Conservation (phyloP, 768 basidiomycete species). For the Arthromyces matolae region DNA sequence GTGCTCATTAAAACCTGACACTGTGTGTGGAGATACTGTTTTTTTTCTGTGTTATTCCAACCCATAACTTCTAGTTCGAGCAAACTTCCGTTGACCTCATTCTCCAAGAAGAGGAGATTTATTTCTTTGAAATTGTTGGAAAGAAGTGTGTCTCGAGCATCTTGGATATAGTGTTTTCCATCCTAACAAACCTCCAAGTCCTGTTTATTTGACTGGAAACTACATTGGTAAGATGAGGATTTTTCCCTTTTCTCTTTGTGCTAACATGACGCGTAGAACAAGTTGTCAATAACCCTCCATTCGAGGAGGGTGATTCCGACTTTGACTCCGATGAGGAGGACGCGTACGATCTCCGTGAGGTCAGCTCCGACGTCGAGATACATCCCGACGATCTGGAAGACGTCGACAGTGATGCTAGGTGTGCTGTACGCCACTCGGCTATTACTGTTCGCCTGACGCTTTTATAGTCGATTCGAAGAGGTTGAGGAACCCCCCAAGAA, state of each 20-base stretch:
- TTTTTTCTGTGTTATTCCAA: too few relatives aligned
- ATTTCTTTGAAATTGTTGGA: conserved; percentile 68
- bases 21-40: conserved; percentile 48
- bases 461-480: conserved; percentile 70
- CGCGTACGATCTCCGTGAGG: conserved; percentile 64
- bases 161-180: neutral
- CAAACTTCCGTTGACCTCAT: conserved; percentile 69
- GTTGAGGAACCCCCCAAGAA: conserved; percentile 44
- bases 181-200: conserved; percentile 31
- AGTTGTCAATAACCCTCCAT: conserved; percentile 44
- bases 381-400: conserved; percentile 59
- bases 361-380: conserved; percentile 83
- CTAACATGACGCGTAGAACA: conserved; percentile 42
- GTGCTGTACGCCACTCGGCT: conserved; percentile 13
- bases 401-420: conserved; percentile 57
- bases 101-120: conserved; percentile 62
- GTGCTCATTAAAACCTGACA: conserved; percentile 78
- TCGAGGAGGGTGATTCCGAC: conserved; percentile 38
- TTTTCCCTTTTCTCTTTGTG: neutral
- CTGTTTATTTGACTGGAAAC: conserved; percentile 79
- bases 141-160: conserved; percentile 59
- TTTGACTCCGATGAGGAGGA: conserved; percentile 45
- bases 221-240: conserved; percentile 57
- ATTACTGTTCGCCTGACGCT: neutral
- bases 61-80: conserved; percentile 55